These are phyloP conservation scores for Strobilomyces dryophilus DNA, from an alignment of 768 basidiomycete genomes.

Conservation along the genomic window DNA sequence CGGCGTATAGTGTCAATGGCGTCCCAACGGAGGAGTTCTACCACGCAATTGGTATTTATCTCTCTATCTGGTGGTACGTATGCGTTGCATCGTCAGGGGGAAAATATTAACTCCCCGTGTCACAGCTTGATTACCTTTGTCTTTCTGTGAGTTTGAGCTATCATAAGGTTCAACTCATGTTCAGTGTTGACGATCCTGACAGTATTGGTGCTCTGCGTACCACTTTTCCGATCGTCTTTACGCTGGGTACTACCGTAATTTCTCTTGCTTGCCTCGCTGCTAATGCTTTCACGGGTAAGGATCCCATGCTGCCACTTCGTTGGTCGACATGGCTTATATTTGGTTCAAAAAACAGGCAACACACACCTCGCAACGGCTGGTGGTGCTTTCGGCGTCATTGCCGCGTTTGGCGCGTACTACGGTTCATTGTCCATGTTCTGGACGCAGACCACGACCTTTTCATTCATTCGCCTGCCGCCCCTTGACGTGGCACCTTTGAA, in stretches of 20 bases:
- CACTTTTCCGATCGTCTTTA: conserved; percentile 20
- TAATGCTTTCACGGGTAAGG: conserved; percentile 27
- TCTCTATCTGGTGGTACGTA: conserved; percentile 24
- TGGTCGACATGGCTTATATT: no score
- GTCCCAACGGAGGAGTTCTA: conserved; percentile 23
- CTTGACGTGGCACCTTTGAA: conserved; percentile 16
- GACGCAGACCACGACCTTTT: conserved; percentile 27
- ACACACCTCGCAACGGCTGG: conserved; percentile 24
- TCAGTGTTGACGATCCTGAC: not conserved
- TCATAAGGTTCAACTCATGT: no score
- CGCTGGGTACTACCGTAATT: conserved; percentile 20
- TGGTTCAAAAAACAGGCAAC: conserved; percentile 10
- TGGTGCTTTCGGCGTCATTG: conserved; percentile 24
- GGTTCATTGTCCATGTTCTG: conserved; percentile 24
- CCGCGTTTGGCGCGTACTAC: conserved; percentile 29
- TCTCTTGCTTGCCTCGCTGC: conserved; percentile 23
- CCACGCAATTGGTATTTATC: conserved; percentile 25
- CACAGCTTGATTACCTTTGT: conserved; percentile 23
- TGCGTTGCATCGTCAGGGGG: not conserved
- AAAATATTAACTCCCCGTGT: not conserved
- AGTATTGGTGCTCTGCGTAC: conserved; percentile 27
- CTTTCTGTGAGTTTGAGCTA: conserved; percentile 16
- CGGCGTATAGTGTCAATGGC: conserved; percentile 24
- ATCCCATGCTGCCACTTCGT: not conserved
- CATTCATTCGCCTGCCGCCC: conserved; percentile 25